These are phyloP conservation scores for Clavaria fumosa DNA, from an alignment of 768 basidiomycete species.

Conservation along the genomic window DNA sequence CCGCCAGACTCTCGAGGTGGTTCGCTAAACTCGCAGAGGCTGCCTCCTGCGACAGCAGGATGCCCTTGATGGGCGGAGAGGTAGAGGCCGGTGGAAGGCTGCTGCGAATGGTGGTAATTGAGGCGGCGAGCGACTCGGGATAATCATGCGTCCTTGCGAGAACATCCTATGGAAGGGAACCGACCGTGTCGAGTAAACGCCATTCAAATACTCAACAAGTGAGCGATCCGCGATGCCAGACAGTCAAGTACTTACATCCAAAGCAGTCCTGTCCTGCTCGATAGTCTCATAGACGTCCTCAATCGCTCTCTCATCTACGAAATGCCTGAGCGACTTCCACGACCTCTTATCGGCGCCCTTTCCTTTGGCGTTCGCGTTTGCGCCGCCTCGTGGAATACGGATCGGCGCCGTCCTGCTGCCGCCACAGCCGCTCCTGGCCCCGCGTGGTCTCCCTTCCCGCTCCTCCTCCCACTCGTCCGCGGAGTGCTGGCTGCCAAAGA, in stretches of 20 bases:
- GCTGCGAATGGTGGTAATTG: conserved; percentile 40
- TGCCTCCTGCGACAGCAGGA: conserved; percentile 40
- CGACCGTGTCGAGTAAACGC: background rate
- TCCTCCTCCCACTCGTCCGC: conserved; percentile 22
- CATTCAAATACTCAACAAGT: too few species aligned
- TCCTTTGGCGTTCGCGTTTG: too few species aligned
- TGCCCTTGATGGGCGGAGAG: conserved; percentile 28
- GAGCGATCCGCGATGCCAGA: background rate
- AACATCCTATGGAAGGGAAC: conserved; percentile 31
- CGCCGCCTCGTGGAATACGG: too few species aligned
- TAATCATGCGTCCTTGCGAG: conserved; percentile 50
- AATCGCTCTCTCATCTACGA: conserved; percentile 71
- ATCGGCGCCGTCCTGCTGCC: too few species aligned
- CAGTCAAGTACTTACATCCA: conserved; percentile 39
- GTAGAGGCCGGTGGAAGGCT: conserved; percentile 28
- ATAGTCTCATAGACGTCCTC: conserved; percentile 63
- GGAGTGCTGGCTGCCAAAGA: conserved; percentile 67
- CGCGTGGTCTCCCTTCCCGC: conserved; percentile 6
- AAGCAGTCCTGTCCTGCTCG: conserved; percentile 46
- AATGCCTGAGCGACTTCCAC: conserved; percentile 78
- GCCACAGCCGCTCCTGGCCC: too few species aligned
- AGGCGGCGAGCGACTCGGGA: conserved; percentile 41
- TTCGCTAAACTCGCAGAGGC: conserved; percentile 53
- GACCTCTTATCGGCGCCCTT: conserved; percentile 29
- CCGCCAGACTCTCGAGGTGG: conserved; percentile 53